Evolutionary conservation across 768 basidiomycete species (phyloP).

Genomic region (Ephemerocybe angulata): DNA sequence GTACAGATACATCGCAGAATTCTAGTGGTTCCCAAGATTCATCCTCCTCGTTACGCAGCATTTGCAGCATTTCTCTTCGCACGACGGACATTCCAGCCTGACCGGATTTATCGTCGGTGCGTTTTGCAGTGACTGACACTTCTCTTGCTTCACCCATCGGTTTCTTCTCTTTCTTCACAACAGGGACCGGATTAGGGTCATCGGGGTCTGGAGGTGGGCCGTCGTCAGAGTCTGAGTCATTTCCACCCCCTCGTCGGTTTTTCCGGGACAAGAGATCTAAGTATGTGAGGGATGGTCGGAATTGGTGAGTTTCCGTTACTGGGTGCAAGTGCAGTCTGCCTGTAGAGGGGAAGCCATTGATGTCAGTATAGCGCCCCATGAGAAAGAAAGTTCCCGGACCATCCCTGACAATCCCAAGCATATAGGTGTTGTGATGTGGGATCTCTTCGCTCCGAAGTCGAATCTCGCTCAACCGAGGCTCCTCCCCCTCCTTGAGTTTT

Average conservation of each 20-base stretch:
- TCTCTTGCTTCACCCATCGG: slow-evolving; percentile 59
- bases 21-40: slow-evolving; percentile 70
- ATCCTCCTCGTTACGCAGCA: slow-evolving; percentile 74
- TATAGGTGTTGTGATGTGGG: slow-evolving; percentile 58
- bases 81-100: slow-evolving; percentile 57
- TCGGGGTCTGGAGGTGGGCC: slow-evolving; percentile 80
- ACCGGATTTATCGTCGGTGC: slow-evolving; percentile 60
- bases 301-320: slow-evolving; percentile 73
- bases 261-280: slow-evolving; percentile 70
- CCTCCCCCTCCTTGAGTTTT: slow-evolving; percentile 45
- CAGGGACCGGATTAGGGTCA: slow-evolving; percentile 48
- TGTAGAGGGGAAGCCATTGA: slow-evolving; percentile 28
- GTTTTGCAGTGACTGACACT: slow-evolving; percentile 73
- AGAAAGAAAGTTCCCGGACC: slow-evolving; percentile 39
- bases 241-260: slow-evolving; percentile 48
- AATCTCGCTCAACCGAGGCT: slow-evolving; percentile 64
- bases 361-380: not conserved
- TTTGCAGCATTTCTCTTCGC: slow-evolving; percentile 71
- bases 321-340: slow-evolving; percentile 77
- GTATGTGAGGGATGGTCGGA: slow-evolving; percentile 80
- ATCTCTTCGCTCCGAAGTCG: slow-evolving; percentile 73
- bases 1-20: slow-evolving; percentile 63
- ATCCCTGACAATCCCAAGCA: slow-evolving; percentile 73
- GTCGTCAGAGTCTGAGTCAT: slow-evolving; percentile 73
- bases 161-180: slow-evolving; percentile 60